Conservation (phyloP, 1,284 basidiomycete species). For the Sporisorium exsertum region DNA sequence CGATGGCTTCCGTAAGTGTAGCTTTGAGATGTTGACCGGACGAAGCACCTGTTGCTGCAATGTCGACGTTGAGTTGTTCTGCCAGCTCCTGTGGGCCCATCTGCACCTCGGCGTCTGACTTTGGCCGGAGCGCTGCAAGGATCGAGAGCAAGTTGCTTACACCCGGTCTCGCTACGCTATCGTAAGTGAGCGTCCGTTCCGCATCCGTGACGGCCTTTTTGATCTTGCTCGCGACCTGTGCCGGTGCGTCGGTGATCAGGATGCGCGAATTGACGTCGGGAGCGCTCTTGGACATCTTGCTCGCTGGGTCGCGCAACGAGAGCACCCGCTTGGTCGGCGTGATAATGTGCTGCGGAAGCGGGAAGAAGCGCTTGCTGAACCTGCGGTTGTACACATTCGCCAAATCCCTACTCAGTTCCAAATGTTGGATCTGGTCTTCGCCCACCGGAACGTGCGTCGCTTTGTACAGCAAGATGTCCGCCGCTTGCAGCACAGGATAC, state of each 20-base stretch:
- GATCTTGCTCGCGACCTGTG: slow-evolving; percentile 79
- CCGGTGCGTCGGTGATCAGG: slow-evolving; percentile 80
- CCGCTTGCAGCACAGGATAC: slow-evolving; percentile 93
- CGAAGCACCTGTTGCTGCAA: slow-evolving; percentile 69
- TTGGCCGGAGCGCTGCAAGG: slow-evolving; percentile 70
- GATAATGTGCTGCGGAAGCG: slow-evolving; percentile 79
- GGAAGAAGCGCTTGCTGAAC: slow-evolving; percentile 74
- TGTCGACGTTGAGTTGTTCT: slow-evolving; percentile 70
- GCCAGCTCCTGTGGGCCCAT: slow-evolving; percentile 67
- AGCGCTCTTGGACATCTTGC: slow-evolving; percentile 96
- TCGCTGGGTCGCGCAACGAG: slow-evolving; percentile 83
- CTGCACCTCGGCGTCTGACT: background rate
- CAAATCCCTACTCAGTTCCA: slow-evolving; percentile 86
- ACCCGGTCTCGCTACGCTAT: slow-evolving; percentile 81
- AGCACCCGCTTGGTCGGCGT: slow-evolving; percentile 78
- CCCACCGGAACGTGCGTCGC: slow-evolving; percentile 94
- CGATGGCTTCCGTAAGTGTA: slow-evolving; percentile 80
- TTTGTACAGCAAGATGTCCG: slow-evolving; percentile 90
- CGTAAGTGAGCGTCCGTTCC: slow-evolving; percentile 76
- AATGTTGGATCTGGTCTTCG: slow-evolving; percentile 93
- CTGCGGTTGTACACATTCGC: slow-evolving; percentile 84
- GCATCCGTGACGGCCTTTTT: slow-evolving; percentile 88
- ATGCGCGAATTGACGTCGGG: slow-evolving; percentile 84
- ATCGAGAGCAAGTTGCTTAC: slow-evolving; percentile 85
- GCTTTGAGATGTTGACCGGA: slow-evolving; percentile 80